Evolutionary conservation across 495 filamentous ascomycete genomes (phyloP).

Genomic region (Xylaria curta): DNA sequence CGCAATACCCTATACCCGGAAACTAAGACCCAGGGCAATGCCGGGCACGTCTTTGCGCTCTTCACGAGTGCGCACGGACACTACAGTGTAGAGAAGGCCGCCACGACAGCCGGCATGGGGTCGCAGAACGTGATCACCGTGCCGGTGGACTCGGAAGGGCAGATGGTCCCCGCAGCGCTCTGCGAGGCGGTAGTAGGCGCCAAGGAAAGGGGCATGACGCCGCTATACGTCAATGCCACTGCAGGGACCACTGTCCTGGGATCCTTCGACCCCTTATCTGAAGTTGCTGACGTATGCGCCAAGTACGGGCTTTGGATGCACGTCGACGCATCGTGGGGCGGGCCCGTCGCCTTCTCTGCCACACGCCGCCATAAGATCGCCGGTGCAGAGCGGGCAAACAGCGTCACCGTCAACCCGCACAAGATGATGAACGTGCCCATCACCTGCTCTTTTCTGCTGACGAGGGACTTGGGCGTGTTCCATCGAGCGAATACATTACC

Average conservation of each 20-base stretch:
- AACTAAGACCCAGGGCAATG: conserved; percentile 75
- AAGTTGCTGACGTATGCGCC: conserved; percentile 73
- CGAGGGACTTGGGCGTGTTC: conserved; percentile 74
- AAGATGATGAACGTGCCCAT: conserved; percentile 94
- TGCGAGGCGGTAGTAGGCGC: conserved; percentile 64
- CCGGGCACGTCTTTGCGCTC: conserved; percentile 69
- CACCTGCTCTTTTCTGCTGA: conserved; percentile 90
- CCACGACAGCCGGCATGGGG: conserved; percentile 84
- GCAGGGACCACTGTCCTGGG: conserved; percentile 94
- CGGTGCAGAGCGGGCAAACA: conserved; percentile 77
- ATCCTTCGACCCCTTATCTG: conserved; percentile 81
- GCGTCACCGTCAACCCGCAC: conserved; percentile 87
- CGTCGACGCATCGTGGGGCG: conserved; percentile 91
- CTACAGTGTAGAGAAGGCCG: conserved; percentile 94
- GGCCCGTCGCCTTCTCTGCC: conserved; percentile 77
- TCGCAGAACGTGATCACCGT: conserved; percentile 74
- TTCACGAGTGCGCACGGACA: conserved; percentile 91
- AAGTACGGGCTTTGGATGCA: conserved; percentile 84
- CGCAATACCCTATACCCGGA: conserved; percentile 82
- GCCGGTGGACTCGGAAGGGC: conserved; percentile 71
- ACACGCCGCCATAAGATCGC: conserved; percentile 66
- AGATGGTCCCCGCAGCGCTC: conserved; percentile 72
- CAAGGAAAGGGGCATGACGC: conserved; percentile 69
- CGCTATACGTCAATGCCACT: conserved; percentile 95
- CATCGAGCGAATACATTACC: conserved; percentile 83